Percentiles rank a stretch among this genome's conserved stretches.
Evolutionary conservation across 2,329 filamentous ascomycete genomes (phyloP).

Genomic region (Malbranchea cinnamomea): DNA sequence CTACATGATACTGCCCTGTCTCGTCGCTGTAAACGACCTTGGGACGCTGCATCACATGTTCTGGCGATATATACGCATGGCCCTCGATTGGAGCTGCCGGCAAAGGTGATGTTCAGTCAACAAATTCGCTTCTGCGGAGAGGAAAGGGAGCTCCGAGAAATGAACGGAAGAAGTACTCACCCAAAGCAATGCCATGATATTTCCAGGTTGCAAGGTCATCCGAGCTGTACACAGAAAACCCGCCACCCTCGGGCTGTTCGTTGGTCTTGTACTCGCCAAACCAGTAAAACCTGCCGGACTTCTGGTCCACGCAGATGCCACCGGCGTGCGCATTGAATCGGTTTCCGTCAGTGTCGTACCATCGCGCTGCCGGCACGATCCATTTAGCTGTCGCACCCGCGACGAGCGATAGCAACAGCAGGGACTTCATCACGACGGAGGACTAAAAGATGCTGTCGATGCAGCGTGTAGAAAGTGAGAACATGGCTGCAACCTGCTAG

Average conservation of each 20-base stretch:
- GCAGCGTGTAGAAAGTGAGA: no score
- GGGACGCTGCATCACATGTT: slow-evolving; percentile 46
- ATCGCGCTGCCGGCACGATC: slow-evolving; percentile 47
- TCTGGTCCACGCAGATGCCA: slow-evolving; percentile 37
- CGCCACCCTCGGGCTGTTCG: slow-evolving; percentile 44
- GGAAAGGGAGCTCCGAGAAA: no score
- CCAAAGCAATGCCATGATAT: slow-evolving; percentile 40
- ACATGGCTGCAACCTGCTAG: no score
- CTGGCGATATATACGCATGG: slow-evolving; percentile 39
- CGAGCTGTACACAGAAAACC: slow-evolving; percentile 46
- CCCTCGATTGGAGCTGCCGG: slow-evolving; percentile 35
- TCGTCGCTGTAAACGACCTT: slow-evolving; percentile 42
- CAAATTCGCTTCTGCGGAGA: no score
- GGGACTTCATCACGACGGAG: no score
- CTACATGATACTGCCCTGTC: slow-evolving; percentile 41
- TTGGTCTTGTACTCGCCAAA: slow-evolving; percentile 49
- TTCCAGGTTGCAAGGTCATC: slow-evolving; percentile 46
- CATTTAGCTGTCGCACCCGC: slow-evolving; percentile 33
- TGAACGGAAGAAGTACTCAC: no score
- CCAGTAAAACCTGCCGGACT: slow-evolving; percentile 42
- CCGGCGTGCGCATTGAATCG: slow-evolving; percentile 49
- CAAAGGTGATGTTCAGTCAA: background rate
- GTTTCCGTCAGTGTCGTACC: slow-evolving; percentile 46
- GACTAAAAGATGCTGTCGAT: no score
- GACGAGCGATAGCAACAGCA: slow-evolving; percentile 1